Base-by-base conservation (phyloP, 169 alveolate genomes). In the Eimeria praecox region DNA sequence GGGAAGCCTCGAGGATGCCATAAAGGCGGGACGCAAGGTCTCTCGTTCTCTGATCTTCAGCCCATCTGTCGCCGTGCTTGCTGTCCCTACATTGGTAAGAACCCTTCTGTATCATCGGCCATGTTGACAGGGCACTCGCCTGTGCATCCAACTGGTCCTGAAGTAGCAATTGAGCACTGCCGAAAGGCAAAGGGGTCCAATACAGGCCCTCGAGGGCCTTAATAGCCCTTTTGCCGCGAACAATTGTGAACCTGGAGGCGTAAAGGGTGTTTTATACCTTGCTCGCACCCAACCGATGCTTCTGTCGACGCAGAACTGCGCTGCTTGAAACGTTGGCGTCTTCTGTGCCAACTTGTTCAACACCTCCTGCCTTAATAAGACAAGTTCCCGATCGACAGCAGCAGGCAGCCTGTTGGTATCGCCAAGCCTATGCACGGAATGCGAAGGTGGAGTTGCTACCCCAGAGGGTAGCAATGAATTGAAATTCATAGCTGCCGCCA, bases 321-420 rank as follows among this genome's bases (percentile, higher is more conserved):
- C 78, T 69, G 44, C 5, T 33, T 30, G 46, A 18, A 35, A 69
- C 30, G 49, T 16, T 69, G 80, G 64, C 62, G 16, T 42, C 42
- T 77, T 46, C 59, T 44, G 87, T 27, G 59, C 59, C 64, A 77
- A 40, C 87, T 40, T 20, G 8, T 77, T 38, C 87, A 18, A 42
- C 64, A 77, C 22, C 40, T 44, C 22, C 42, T 22, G 27, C 64
- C 64, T 77, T 77, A 16, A 44, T 69, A 69, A 2, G 80, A 8
- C 80, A 69, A 69, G 27, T 69, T 69, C n/a, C 12, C 80, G 80
- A 69, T 4, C 27, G 80, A 6, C 85, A 77, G 87, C 22, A 77
- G 27, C 54, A 5, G 87, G 64, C 54, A 44, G 64, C 64, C 59
- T 44, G 64, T 24, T 27, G 59, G 4, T 24, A 18, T 46, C 35